Evolutionary conservation across 441 rosid species (phyloP), one percentile per base, ranked within the genome.

Genomic region (Flueggea neowawraea): DNA sequence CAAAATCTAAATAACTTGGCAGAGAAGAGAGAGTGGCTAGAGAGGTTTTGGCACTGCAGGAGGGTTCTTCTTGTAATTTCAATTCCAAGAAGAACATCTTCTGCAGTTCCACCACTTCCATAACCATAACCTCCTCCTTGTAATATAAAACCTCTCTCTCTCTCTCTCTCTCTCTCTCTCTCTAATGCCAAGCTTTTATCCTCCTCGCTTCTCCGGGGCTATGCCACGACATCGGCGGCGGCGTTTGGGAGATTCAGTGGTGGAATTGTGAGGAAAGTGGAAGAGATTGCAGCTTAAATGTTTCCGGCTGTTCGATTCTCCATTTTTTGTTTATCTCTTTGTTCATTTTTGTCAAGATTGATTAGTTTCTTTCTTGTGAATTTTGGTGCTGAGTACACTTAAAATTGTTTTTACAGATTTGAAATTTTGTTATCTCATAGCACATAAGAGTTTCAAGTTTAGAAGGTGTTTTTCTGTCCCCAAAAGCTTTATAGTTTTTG

Each of bases 241-340:
- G 55, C 61, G 16, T 74, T 64, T 4, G 69, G 74, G 47, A 64
- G 66, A 71, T 57, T 55, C 78, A 6, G 68, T 68, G n/a, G 41
- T 65, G 17, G 79, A 66, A 43, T 48, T 65, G 74, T 45, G 75
- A 71, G 85, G 57, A 76, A 75, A 65, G 39, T 62, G 53, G 82
- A 78, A 57, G 28, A 22, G 28, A 22, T 22, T 22, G 28, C 28
- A 22, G 28, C 28, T 22, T 22, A 22, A 22, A 22, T 22, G 28
- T 22, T 22, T 22, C 28, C 28, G 1, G 28, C 28, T 22, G 28
- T 22, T 22, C 28, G 2, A 22, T 22, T 2, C 2, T 22, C 28
- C 28, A 2, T 22, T 22, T 22, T 22, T 22, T 22, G 28, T 22
- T 22, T 22, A 22, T 22, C 28, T 22, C 28, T 22, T 22, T 22